Evolutionary conservation across 106 monocot genomes (phyloP).

Genomic region (Platanthera zijinensis): DNA sequence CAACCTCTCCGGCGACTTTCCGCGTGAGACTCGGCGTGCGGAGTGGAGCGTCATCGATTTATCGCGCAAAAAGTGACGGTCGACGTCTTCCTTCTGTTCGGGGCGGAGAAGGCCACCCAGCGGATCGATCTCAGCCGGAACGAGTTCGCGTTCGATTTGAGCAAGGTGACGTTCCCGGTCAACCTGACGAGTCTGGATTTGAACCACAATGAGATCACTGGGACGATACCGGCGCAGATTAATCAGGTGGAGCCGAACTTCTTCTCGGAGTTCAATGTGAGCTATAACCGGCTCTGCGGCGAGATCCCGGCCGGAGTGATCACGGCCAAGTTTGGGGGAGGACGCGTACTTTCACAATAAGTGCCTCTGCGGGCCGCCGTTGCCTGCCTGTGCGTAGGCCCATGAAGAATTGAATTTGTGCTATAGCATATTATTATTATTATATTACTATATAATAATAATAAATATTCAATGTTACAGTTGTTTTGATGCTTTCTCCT

Average conservation of each 20-base stretch:
- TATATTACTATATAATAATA: no score
- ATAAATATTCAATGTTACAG: no score
- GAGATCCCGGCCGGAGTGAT: conserved; percentile 25
- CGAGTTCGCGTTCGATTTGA: conserved; percentile 41
- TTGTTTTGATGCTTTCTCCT: no score
- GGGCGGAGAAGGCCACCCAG: conserved; percentile 9
- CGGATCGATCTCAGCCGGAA: conserved; percentile 41
- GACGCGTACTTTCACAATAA: conserved; percentile 33
- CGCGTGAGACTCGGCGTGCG: conserved; percentile 6
- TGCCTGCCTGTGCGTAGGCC: conserved; percentile 12
- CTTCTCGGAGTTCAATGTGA: conserved; percentile 29
- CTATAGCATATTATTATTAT: no score
- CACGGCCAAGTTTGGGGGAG: conserved; percentile 14
- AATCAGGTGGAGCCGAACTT: conserved; percentile 4
- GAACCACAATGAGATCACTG: conserved; percentile 15
- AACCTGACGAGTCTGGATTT: conserved; percentile 12
- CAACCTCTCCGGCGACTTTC: conserved; percentile 37
- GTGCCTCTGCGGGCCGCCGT: conserved; percentile 54
- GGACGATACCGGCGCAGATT: conserved; percentile 13
- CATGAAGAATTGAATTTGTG: background rate
- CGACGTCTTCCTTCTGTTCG: conserved; percentile 41
- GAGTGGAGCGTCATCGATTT: background rate
- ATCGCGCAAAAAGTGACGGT: conserved; percentile 15
- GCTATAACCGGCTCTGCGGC: conserved; percentile 56
- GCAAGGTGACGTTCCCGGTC: conserved; percentile 24